phyloP scores from a whole-genome alignment of 345 rosid species.

The Dipteronia sinensis region DNA sequence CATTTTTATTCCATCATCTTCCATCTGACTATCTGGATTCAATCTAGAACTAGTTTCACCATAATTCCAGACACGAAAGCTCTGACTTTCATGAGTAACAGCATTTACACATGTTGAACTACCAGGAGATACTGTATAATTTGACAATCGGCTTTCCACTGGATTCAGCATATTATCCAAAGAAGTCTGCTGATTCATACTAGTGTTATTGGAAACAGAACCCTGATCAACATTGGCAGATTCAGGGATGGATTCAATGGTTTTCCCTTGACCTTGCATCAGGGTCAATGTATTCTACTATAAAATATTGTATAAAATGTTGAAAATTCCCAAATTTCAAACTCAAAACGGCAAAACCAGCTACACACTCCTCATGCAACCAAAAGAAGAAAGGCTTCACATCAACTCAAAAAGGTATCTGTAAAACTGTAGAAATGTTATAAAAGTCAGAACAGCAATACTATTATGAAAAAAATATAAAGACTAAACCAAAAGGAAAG shows the following conservation, averaged over 20 bases:
- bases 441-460: not conserved
- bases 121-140: slow-evolving; percentile 43
- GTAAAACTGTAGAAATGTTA: slow-evolving; percentile 6
- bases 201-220: slow-evolving; percentile 37
- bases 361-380: slow-evolving; percentile 27
- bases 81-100: slow-evolving; percentile 41
- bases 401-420: slow-evolving; percentile 23
- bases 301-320: slow-evolving; percentile 24
- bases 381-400: slow-evolving; percentile 20
- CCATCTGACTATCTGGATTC: slow-evolving; percentile 43
- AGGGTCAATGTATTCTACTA: slow-evolving; percentile 35
- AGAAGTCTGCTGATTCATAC: slow-evolving; percentile 42
- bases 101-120: slow-evolving; percentile 40
- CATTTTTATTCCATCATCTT: slow-evolving; percentile 47
- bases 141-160: slow-evolving; percentile 43
- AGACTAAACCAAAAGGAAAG: not conserved
- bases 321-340: slow-evolving; percentile 22
- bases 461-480: not conserved
- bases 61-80: slow-evolving; percentile 55
- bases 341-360: not conserved
- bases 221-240: slow-evolving; percentile 54
- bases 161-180: slow-evolving; percentile 47
- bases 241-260: slow-evolving; percentile 55
- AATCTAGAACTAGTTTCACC: slow-evolving; percentile 65
- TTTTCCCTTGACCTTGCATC: slow-evolving; percentile 64